These are phyloP conservation scores for Calonectria pteridis DNA, from an alignment of 2,329 filamentous ascomycete genomes.

Conservation along the genomic window DNA sequence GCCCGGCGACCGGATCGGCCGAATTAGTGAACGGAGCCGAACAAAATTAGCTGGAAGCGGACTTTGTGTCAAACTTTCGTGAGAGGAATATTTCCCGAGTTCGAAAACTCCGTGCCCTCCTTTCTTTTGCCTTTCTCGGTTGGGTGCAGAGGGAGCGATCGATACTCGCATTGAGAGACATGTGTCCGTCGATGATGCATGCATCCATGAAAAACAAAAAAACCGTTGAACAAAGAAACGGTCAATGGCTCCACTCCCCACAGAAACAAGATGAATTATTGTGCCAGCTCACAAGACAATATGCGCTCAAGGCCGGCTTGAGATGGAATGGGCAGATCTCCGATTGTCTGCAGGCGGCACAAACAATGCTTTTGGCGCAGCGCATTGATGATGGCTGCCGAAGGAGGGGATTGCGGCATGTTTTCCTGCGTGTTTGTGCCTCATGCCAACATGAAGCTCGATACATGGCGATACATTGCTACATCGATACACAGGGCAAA, in stretches of 20 bases:
- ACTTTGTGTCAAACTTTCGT: background rate
- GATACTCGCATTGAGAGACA: background rate
- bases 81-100: background rate
- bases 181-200: background rate
- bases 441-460: background rate
- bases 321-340: background rate
- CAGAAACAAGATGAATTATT: background rate
- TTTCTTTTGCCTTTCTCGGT: background rate
- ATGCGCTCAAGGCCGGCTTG: background rate
- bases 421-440: background rate
- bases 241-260: background rate
- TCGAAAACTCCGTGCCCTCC: background rate
- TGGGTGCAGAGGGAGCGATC: background rate
- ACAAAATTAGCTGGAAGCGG: background rate
- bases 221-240: background rate
- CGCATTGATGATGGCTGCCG: constrained; percentile 6
- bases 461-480: background rate
- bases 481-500: background rate
- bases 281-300: constrained; percentile 7
- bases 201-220: background rate
- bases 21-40: constrained; percentile 12
- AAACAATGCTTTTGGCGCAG: background rate
- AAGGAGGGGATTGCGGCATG: background rate
- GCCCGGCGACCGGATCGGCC: constrained; percentile 7
- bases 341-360: background rate